Evolutionary conservation across 345 rosid genomes (phyloP).

Genomic region (Brassica napus): Da-Ae NC_063442.1:35446501-35447000

Average conservation of each 20-base stretch:
- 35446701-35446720: too few species aligned
- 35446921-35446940: constrained; percentile 65
- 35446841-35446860: constrained; percentile 16
- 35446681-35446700: too few species aligned
- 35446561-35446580: constrained; percentile 77
- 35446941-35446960: constrained; percentile 54
- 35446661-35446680: too few species aligned
- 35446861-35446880: constrained; percentile 6
- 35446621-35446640: constrained; percentile 54
- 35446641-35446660: too few species aligned
- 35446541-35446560: constrained; percentile 53
- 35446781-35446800: too few species aligned
- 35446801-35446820: neutral
- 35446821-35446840: neutral
- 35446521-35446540: constrained; percentile 60
- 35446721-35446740: too few species aligned
- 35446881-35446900: constrained; percentile 71
- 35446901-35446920: constrained; percentile 65
- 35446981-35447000: constrained; percentile 73
- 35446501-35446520: constrained; percentile 59
- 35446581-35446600: constrained; percentile 86
- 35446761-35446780: too few species aligned
- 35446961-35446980: constrained; percentile 68
- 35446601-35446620: constrained; percentile 95
- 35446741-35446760: too few species aligned